Base-by-base conservation (phyloP, 2,329 filamentous ascomycete genomes). In the Metarhizium humberi region DNA sequence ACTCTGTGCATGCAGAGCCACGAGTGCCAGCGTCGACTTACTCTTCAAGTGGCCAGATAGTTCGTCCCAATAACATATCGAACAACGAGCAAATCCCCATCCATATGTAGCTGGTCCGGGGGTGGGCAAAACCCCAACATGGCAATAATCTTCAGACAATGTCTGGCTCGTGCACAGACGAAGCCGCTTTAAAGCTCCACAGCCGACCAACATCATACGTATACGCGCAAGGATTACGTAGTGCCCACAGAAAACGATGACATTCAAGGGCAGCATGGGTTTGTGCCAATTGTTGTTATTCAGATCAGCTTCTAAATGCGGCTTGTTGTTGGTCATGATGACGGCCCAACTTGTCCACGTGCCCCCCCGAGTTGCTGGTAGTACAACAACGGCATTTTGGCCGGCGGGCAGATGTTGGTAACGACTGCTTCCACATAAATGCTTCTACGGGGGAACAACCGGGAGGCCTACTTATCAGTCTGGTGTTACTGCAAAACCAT, bases 131-230 rank as follows among this genome's bases (percentile, higher is more conserved):
- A 20, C 16, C 32, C 8, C 18, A 36, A 30, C 13, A 49, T n/a
- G 2, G 45, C 20, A 14, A 34, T 49, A 53, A 18, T 48, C 45
- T 50, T 50, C 45, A 50, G n/a, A 50, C 43, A 48, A 40, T 53
- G 52, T 50, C 52, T 53, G 52, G 52, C 32, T 42, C 30, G 43
- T 40, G 52, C 52, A 40, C 32, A 49, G 45, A 53, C 43, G 20
- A 53, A 49, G 20, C 38, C 30, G 42, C 34, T 42, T 43, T 40
- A 11, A 34, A 6, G 45, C 52, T 53, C 52, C 45, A 25, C 52
- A n/a, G 38, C 40, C 7, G 45, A 16, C 45, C 52, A 53, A 43
- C 45, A 20, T 40, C 18, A 53, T 6, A 18, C 20, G 2, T 25
- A 25, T 25, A 25, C 25, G 20, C 42, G 20, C 52, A 18, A 20